Conservation (phyloP, 306 rosid genomes). For the Betula pendula region DNA sequence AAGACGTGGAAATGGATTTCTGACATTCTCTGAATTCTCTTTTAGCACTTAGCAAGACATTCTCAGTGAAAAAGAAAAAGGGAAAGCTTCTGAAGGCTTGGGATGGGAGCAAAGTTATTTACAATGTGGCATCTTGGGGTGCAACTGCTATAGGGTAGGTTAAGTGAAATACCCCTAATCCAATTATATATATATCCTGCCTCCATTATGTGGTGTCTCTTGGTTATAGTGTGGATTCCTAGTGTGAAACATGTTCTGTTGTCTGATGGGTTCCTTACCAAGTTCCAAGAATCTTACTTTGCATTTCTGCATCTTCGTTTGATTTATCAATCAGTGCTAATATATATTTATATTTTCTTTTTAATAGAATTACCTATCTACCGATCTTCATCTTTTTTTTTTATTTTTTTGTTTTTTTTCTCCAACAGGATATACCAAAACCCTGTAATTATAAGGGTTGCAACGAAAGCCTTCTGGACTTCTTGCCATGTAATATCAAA, state of each 20-base stretch:
- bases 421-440: slow-evolving; percentile 86
- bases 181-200: slow-evolving; percentile 13
- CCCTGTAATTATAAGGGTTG: slow-evolving; percentile 72
- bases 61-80: slow-evolving; percentile 80
- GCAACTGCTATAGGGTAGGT: slow-evolving; percentile 96
- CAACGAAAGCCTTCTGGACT: slow-evolving; percentile 87
- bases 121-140: slow-evolving; percentile 98
- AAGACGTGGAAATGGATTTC: slow-evolving; percentile 23
- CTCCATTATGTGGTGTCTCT: background rate
- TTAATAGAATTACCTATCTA: background rate
- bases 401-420: slow-evolving; percentile 9
- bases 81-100: slow-evolving; percentile 95
- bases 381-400: background rate
- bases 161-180: slow-evolving; percentile 7
- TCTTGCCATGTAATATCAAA: slow-evolving; percentile 90
- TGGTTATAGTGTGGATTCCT: slow-evolving; percentile 16
- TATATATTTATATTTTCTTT: background rate
- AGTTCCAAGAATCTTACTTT: slow-evolving; percentile 1
- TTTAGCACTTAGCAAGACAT: slow-evolving; percentile 93
- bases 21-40: slow-evolving; percentile 32
- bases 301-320: background rate
- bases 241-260: background rate
- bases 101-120: slow-evolving; percentile 97
- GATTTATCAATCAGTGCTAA: slow-evolving; percentile 4
- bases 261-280: slow-evolving; percentile 5